These are phyloP conservation scores for Hemisphaericaspora nanyangensis DNA, from an alignment of 805 yeast genomes.

Conservation along the genomic window DNA sequence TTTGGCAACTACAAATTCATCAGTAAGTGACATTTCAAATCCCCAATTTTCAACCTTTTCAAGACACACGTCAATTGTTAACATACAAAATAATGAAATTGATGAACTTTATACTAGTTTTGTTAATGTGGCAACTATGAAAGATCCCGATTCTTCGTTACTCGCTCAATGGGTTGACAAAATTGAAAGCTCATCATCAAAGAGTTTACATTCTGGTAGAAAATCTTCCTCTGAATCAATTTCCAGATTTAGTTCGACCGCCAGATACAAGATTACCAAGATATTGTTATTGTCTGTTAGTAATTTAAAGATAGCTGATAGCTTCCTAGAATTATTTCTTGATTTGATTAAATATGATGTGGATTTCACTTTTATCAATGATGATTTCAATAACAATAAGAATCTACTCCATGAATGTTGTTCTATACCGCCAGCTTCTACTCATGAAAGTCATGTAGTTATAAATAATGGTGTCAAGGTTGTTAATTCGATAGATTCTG, in stretches of 20 bases:
- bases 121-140: slow-evolving; percentile 46
- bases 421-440: slow-evolving; percentile 35
- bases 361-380: slow-evolving; percentile 64
- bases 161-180: slow-evolving; percentile 39
- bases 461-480: slow-evolving; percentile 43
- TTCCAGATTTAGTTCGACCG: slow-evolving; percentile 9
- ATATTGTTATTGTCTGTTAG: slow-evolving; percentile 69
- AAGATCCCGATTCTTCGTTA: slow-evolving; percentile 35
- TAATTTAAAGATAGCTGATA: slow-evolving; percentile 62
- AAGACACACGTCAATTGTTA: slow-evolving; percentile 8
- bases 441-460: slow-evolving; percentile 31
- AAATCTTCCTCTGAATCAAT: not conserved
- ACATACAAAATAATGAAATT: slow-evolving; percentile 41
- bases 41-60: not conserved
- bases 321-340: slow-evolving; percentile 49
- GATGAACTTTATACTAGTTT: slow-evolving; percentile 75
- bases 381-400: slow-evolving; percentile 50
- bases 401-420: slow-evolving; percentile 72
- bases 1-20: not conserved
- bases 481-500: slow-evolving; percentile 32
- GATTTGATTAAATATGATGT: slow-evolving; percentile 43
- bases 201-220: not conserved
- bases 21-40: not conserved
- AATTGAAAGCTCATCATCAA: slow-evolving; percentile 20
- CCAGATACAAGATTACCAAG: slow-evolving; percentile 48